Conservation (phyloP, 2,329 filamentous ascomycete genomes). For the Claviceps quebecensis region DNA sequence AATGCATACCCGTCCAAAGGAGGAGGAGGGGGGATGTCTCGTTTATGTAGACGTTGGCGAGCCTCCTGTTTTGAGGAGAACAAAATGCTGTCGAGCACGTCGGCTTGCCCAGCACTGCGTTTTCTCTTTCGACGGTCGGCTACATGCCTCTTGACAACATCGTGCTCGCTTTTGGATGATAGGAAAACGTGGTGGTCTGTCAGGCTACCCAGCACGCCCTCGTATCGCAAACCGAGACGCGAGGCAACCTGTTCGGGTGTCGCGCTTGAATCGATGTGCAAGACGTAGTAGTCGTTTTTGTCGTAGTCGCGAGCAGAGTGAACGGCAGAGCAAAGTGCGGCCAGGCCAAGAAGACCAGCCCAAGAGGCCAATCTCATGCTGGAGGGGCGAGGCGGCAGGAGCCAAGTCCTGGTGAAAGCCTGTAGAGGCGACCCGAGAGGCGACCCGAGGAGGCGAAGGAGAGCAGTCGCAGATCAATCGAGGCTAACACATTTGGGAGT, state of each 20-base stretch:
- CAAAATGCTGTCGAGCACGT: conserved; percentile 59
- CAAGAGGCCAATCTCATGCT: conserved; percentile 38
- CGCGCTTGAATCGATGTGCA: conserved; percentile 58
- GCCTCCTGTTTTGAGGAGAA: conserved; percentile 62
- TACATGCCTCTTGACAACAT: conserved; percentile 42
- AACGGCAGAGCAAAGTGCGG: conserved; percentile 32
- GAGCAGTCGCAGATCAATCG: not conserved
- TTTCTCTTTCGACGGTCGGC: conserved; percentile 46
- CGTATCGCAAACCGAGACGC: conserved; percentile 61
- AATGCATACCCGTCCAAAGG: conserved; percentile 10
- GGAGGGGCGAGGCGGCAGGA: not conserved
- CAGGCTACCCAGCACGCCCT: conserved; percentile 68
- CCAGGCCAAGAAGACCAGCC: conserved; percentile 39
- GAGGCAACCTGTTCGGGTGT: conserved; percentile 56
- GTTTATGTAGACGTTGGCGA: conserved; percentile 39
- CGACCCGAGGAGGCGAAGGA: not conserved
- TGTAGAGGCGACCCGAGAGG: not conserved
- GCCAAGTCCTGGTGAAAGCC: not conserved
- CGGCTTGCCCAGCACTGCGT: conserved; percentile 34
- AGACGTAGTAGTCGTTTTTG: conserved; percentile 80
- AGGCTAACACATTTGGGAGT: conserved; percentile 1
- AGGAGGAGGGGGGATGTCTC: conserved; percentile 28
- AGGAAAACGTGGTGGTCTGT: conserved; percentile 76
- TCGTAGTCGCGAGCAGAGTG: conserved; percentile 56
- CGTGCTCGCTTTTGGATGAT: conserved; percentile 45